These are phyloP conservation scores for Mycoemilia scoparia DNA, from an alignment of 192 early-diverging fungal species.

Conservation along the genomic window DNA sequence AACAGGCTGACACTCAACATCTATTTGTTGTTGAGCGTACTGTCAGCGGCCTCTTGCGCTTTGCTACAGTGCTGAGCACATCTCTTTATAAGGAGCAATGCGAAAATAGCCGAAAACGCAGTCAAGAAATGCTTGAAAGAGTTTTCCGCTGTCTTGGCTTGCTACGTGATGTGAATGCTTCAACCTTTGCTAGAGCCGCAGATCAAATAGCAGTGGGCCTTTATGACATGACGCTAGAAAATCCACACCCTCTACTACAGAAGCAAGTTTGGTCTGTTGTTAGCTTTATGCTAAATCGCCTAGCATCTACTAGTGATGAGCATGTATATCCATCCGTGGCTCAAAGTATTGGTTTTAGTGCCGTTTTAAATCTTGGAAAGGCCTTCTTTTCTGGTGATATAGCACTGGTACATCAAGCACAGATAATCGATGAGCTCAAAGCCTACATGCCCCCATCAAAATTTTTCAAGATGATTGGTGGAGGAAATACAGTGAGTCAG, in stretches of 20 bases:
- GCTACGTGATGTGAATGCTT: conserved; percentile 34
- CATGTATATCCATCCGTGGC: too few relatives aligned
- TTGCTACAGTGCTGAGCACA: conserved; percentile 38
- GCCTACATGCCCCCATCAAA: too few relatives aligned
- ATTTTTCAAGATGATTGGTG: too few relatives aligned
- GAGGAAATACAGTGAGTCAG: too few relatives aligned
- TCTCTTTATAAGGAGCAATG: conserved; percentile 1
- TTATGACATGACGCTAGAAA: conserved; percentile 19
- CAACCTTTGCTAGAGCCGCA: conserved; percentile 23
- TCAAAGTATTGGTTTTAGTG: too few relatives aligned
- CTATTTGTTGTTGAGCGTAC: conserved; percentile 55
- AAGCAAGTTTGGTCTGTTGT: not conserved
- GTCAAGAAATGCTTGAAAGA: conserved; percentile 9
- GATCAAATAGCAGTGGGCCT: conserved; percentile 13
- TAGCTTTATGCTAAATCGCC: too few relatives aligned
- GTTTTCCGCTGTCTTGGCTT: conserved; percentile 22
- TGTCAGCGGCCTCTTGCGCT: conserved; percentile 49
- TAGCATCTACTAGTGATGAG: too few relatives aligned
- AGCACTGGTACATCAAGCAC: too few relatives aligned
- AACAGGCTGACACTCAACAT: conserved; percentile 40
- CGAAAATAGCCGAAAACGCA: conserved; percentile 1
- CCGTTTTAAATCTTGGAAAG: too few relatives aligned
- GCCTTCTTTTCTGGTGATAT: too few relatives aligned
- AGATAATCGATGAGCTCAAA: too few relatives aligned
- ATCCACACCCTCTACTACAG: not conserved